Evolutionary conservation across 352 stramenopile genomes (phyloP), one percentile per base, ranked within the genome.

Genomic region (Globisporangium okanoganense): DNA sequence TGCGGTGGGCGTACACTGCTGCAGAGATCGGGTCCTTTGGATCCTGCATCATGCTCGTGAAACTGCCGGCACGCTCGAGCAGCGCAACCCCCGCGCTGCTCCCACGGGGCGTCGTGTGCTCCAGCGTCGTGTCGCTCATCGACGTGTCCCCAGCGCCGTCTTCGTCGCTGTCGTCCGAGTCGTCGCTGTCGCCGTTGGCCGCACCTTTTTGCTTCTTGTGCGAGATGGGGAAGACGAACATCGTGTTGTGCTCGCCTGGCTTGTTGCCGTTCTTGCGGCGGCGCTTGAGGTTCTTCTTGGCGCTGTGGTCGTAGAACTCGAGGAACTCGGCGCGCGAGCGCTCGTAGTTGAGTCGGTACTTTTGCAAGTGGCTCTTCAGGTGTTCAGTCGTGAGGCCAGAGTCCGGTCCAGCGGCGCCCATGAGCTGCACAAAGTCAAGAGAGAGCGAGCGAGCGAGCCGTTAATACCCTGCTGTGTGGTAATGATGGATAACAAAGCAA

Each of bases 301-400:
- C 72, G 52, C 81, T 94, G 47, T 88, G 78, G 61, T 95, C 83
- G 64, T 90, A 94, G 58, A 86, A 92, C 64, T 90, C 82, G 35
- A 95, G 78, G 58, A 95, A 95, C 67, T 95, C 83, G 63, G 79
- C 71, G 7, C 87, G 79, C 31, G 87, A 95, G 31, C 81, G 80
- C 51, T 95, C 85, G 62, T 94, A 94, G 56, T 95, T 93, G 56
- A 94, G 80, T 18, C 87, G 83, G 68, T 93, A 95, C 67, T 95
- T 95, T 63, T 95, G 87, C 66, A 95, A 48, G 67, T 95, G 87
- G 50, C 82, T 93, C 72, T 95, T 95, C 29, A 95, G 70, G 41
- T 94, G 87, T 57, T 94, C 87, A 24, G 87, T 95, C 41, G 87
- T 95, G 43, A 95, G 76, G 18, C 79, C 83, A 24, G 71, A 56